Base-by-base conservation (phyloP, 1,284 basidiomycete species). In the Cerioporus squamosus region DNA sequence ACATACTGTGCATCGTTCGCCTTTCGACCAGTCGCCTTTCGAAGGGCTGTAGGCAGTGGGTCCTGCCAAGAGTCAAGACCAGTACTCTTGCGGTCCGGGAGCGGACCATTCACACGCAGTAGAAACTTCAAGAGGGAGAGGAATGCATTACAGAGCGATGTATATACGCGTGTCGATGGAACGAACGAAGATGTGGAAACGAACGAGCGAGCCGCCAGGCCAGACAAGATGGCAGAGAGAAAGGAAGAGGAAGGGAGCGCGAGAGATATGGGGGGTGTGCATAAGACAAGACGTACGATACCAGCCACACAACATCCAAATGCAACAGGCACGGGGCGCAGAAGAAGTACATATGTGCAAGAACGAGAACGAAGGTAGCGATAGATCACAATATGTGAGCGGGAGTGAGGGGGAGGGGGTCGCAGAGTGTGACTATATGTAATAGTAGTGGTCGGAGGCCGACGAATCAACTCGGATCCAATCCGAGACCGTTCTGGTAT, bases 401-500 rank as follows among this genome's bases (percentile, higher is more conserved):
- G n/a, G n/a, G n/a, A n/a, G n/a, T n/a, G 2, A 23, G 17, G 26
- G 14, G 26, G 8, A 9, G 45, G 15, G 45, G n/a, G 47, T 23
- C 23, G 47, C 12, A 36, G 45, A 33, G 26, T 24, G 24, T n/a
- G 22, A 22, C 1, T 39, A n/a, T n/a, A n/a, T 24, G 38, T 24
- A 36, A 15, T 36, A 36, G 33, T 36, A 36, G 12, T n/a, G n/a
- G n/a, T 36, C 33, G 33, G 8, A 36, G 33, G 33, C 9, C 33
- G 33, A 36, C 33, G 33, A 38, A 42, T 51, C 26, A 51, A 38
- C 59, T 57, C 51, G 52, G 43, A 22, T 64, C 62, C 52, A 62
- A 44, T 44, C 49, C 62, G 45, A 64, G 59, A 23, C 62, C 62
- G 39, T 36, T 44, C 42, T 59, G 59, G 59, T 64, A 64, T 61